Evolutionary conservation across 2,329 filamentous ascomycete species (phyloP).

Genomic region (Fusarium foetens): DNA sequence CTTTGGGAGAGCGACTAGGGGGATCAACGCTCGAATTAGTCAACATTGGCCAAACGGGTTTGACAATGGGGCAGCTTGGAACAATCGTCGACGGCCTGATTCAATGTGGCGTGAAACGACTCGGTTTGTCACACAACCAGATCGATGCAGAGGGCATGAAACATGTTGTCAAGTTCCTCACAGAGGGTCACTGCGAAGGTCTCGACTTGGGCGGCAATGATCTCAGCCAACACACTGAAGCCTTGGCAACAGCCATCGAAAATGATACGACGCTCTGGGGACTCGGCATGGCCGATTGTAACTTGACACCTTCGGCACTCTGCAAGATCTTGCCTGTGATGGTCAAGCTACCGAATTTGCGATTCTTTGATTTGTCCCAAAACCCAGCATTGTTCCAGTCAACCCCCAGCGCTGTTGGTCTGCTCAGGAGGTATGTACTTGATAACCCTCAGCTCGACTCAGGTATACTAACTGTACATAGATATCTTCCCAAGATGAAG

Average conservation of each 20-base stretch:
- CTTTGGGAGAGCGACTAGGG: constrained; percentile 79
- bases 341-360: constrained; percentile 74
- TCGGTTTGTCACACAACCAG: constrained; percentile 85
- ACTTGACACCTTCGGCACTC: constrained; percentile 77
- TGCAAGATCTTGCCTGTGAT: constrained; percentile 80
- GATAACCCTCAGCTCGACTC: background rate
- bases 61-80: constrained; percentile 76
- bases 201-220: constrained; percentile 91
- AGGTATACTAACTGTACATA: constrained; percentile 43
- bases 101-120: constrained; percentile 77
- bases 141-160: constrained; percentile 78
- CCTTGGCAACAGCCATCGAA: constrained; percentile 62
- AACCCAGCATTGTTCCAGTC: constrained; percentile 83
- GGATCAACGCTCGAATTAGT: constrained; percentile 83
- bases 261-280: constrained; percentile 75
- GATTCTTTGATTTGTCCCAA: constrained; percentile 92
- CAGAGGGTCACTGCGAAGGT: constrained; percentile 82
- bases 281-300: constrained; percentile 86
- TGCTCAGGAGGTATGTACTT: constrained; percentile 75
- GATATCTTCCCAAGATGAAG: constrained; percentile 81
- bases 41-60: constrained; percentile 81
- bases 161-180: constrained; percentile 80
- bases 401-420: constrained; percentile 76
- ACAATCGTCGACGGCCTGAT: constrained; percentile 85
- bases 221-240: constrained; percentile 64